Percentiles rank a stretch among this genome's conserved stretches.
Conservation (phyloP, 805 yeast species). For the Yamadazyma akitaensis region DNA sequence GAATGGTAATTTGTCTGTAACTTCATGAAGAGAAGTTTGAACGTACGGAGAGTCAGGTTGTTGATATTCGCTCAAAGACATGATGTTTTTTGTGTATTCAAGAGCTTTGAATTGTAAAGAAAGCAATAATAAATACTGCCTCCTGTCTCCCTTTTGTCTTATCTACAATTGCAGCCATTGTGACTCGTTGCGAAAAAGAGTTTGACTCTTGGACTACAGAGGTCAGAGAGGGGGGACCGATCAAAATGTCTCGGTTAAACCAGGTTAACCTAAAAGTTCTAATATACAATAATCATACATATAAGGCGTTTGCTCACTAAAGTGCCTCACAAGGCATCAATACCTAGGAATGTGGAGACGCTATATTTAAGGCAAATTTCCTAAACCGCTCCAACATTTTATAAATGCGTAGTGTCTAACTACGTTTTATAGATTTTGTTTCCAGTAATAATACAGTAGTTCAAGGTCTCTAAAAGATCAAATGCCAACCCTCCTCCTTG, state of each 20-base stretch:
- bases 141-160: not conserved
- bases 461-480: constrained; percentile 20
- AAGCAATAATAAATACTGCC: not conserved
- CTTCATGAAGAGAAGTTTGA: constrained; percentile 39
- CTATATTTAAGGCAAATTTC: not conserved
- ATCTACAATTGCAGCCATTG: constrained; percentile 3
- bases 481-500: constrained; percentile 11
- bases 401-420: no score
- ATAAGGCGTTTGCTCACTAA: constrained; percentile 1
- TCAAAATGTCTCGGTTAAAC: constrained; percentile 1
- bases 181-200: constrained; percentile 5
- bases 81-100: not conserved
- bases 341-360: not conserved
- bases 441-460: constrained; percentile 37
- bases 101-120: not conserved
- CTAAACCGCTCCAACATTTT: not conserved
- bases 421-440: constrained; percentile 25
- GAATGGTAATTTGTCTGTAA: constrained; percentile 28
- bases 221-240: not conserved
- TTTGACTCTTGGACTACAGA: constrained; percentile 4
- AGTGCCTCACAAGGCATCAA: not conserved
- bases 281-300: constrained; percentile 1
- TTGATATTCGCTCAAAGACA: constrained; percentile 3
- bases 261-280: not conserved
- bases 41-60: constrained; percentile 12